Evolutionary conservation across 495 filamentous ascomycete species (phyloP).

Genomic region (Geoglossum glabrum): DNA sequence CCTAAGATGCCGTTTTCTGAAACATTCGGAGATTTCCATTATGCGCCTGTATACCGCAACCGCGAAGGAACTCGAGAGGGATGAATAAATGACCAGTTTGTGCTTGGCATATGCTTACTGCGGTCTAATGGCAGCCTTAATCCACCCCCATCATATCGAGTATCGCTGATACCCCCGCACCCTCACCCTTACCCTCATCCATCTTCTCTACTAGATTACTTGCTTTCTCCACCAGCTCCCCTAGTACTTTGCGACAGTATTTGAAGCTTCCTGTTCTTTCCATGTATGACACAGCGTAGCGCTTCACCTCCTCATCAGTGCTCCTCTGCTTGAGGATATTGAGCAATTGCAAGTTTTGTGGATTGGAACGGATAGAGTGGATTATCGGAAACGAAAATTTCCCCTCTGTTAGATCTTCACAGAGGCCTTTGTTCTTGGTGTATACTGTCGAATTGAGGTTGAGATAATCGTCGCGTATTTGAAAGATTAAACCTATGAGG

Average conservation of each 20-base stretch:
- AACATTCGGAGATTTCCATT: background rate
- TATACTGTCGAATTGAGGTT: slow-evolving; percentile 60
- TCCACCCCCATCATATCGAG: slow-evolving; percentile 4
- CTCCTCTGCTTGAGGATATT: slow-evolving; percentile 89
- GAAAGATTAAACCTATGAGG: slow-evolving; percentile 79
- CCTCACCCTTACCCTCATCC: slow-evolving; percentile 19
- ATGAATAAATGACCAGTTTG: background rate
- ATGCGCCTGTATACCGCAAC: background rate
- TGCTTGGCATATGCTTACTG: background rate
- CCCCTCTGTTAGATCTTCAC: slow-evolving; percentile 91
- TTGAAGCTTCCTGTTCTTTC: slow-evolving; percentile 73
- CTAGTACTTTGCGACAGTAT: slow-evolving; percentile 55
- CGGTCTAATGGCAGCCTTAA: background rate
- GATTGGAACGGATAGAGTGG: slow-evolving; percentile 72
- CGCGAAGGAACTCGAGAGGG: background rate
- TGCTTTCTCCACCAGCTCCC: slow-evolving; percentile 44
- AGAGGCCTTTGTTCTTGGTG: slow-evolving; percentile 78
- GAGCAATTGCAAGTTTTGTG: slow-evolving; percentile 58
- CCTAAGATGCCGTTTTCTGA: background rate
- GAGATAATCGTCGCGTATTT: slow-evolving; percentile 91
- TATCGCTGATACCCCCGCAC: slow-evolving; percentile 1
- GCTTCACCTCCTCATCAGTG: slow-evolving; percentile 68
- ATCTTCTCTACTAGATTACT: slow-evolving; percentile 44
- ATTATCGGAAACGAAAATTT: slow-evolving; percentile 98
- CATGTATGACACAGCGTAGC: slow-evolving; percentile 85